phyloP scores from a whole-genome alignment of 1,284 basidiomycete species.

The Athelia psychrophila region DNA sequence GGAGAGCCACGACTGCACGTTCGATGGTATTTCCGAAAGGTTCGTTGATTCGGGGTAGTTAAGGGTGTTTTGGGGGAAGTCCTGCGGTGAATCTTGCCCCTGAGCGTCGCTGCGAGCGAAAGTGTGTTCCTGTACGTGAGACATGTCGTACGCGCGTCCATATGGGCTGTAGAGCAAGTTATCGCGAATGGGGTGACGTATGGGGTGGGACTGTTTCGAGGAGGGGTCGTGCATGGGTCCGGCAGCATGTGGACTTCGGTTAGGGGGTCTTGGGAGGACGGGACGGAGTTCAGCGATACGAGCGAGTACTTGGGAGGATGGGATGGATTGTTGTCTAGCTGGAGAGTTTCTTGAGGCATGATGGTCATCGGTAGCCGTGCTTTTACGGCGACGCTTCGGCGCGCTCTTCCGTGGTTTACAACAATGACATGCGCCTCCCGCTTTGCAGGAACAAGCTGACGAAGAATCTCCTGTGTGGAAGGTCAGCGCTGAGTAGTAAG shows the following conservation, averaged over 20 bases:
- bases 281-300: slow-evolving; percentile 56
- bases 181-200: slow-evolving; percentile 42
- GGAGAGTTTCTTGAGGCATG: slow-evolving; percentile 5
- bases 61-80: background rate
- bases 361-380: slow-evolving; percentile 3
- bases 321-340: slow-evolving; percentile 9
- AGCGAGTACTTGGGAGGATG: slow-evolving; percentile 42
- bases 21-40: background rate
- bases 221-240: slow-evolving; percentile 41
- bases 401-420: slow-evolving; percentile 42
- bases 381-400: slow-evolving; percentile 17
- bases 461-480: slow-evolving; percentile 32
- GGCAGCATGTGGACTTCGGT: slow-evolving; percentile 16
- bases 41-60: background rate
- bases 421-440: slow-evolving; percentile 51
- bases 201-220: slow-evolving; percentile 26
- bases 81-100: slow-evolving; percentile 16
- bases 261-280: slow-evolving; percentile 47
- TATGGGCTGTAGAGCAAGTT: slow-evolving; percentile 56
- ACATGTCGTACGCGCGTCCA: slow-evolving; percentile 50
- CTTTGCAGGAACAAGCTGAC: slow-evolving; percentile 46
- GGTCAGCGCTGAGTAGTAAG: slow-evolving; percentile 31
- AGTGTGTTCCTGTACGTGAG: slow-evolving; percentile 22
- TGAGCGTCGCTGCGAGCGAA: slow-evolving; percentile 7
- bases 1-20: background rate